phyloP scores from a whole-genome alignment of 1,139 yeast species.

The Candida sojae region DNA sequence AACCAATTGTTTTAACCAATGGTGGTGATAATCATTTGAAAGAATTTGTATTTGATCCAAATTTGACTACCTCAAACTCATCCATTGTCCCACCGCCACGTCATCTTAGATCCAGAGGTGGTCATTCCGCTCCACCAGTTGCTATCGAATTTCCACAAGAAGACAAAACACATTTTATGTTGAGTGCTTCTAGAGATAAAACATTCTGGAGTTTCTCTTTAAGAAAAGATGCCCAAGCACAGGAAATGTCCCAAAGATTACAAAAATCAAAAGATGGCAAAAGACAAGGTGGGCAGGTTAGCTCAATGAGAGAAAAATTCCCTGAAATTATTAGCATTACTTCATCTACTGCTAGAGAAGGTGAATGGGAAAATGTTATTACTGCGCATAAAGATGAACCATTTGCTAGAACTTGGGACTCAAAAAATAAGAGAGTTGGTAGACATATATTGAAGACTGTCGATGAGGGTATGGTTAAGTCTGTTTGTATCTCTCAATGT shows the following conservation, averaged over 20 bases:
- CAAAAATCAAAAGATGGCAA: constrained; percentile 56
- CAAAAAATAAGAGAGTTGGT: constrained; percentile 81
- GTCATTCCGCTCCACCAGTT: constrained; percentile 92
- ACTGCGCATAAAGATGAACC: constrained; percentile 86
- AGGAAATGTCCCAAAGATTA: constrained; percentile 81
- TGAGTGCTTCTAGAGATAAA: constrained; percentile 86
- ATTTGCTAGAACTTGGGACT: constrained; percentile 92
- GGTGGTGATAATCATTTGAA: constrained; percentile 92
- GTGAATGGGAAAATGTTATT: constrained; percentile 94
- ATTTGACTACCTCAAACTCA: constrained; percentile 65
- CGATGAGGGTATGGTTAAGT: constrained; percentile 80
- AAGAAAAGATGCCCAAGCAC: constrained; percentile 95
- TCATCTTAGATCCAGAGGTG: constrained; percentile 90
- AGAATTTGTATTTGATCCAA: constrained; percentile 93
- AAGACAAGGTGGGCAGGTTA: constrained; percentile 58
- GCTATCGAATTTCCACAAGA: constrained; percentile 76
- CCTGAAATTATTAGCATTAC: constrained; percentile 77
- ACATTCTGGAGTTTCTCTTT: constrained; percentile 90
- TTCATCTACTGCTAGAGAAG: constrained; percentile 74
- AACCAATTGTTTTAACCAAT: constrained; percentile 85
- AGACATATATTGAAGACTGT: constrained; percentile 66
- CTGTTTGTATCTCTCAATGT: constrained; percentile 84
- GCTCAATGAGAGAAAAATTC: constrained; percentile 60
- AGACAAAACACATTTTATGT: constrained; percentile 75
- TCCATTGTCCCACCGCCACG: constrained; percentile 87